Evolutionary conservation across 1,139 yeast genomes (phyloP), one percentile per base, ranked within the genome.

Genomic region (Geotrichum macrosporum): DNA sequence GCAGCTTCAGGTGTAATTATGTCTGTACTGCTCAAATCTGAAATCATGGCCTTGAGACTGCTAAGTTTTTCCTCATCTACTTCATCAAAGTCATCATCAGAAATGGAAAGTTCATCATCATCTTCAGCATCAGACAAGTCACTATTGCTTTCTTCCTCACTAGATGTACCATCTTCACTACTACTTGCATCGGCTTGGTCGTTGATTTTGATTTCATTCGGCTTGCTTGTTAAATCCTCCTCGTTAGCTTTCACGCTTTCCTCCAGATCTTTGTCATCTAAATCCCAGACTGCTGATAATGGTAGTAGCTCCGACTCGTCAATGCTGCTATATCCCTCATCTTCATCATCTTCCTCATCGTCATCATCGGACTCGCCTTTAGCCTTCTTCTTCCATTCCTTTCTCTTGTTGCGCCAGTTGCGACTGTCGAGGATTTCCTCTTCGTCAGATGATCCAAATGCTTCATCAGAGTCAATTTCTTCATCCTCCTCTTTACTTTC

Each of bases 201-300:
- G 35, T 56, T 64, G 5, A 74, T 38, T 29, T 51, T 47, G 38
- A 52, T 47, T 38, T 46, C 50, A 33, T 35, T 43, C 26, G 72
- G 77, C 20, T 57, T 64, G 13, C 15, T 33, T 12, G 19, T 20
- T 15, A 15, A 33, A 3, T 29, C 38, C 22, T 57, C 54, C 8
- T 55, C 57, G 15, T 55, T 41, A 0, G 19, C 37, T 47, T 47
- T 53, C 55, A 51, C 50, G 43, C 55, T 53, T 21, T 62, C 59
- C 3, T 58, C 52, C 36, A 58, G 60, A 24, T 59, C 58, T 52
- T 67, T 62, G 30, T 80, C 88, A 61, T 85, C 94, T 69, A 80
- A 65, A 63, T 84, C 96, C 95, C 95, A 88, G 4, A 86, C 89
- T 57, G 82, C 88, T 5, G 95, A 84, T 41, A 88, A 71, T 0